phyloP scores from a whole-genome alignment of 129 eudicot species.

The Solidago caesia region DNA sequence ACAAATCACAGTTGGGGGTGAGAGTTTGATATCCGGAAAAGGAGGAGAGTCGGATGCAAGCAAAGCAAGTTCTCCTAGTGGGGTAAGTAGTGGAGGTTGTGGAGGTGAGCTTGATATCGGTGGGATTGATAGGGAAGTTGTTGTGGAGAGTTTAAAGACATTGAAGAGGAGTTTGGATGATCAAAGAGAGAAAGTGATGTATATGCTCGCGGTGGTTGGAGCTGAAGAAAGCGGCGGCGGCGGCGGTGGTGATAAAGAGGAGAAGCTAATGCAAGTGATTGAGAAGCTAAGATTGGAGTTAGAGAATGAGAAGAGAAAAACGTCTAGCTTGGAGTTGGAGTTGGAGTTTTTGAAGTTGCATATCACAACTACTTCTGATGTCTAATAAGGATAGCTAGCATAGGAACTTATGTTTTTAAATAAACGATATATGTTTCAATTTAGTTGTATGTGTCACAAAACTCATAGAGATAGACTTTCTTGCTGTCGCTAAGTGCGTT shows the following conservation, averaged over 20 bases:
- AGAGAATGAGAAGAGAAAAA: slow-evolving; percentile 61
- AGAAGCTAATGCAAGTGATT: slow-evolving; percentile 44
- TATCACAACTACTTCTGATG: slow-evolving; percentile 30
- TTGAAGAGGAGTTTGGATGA: slow-evolving; percentile 67
- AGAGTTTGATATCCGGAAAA: slow-evolving; percentile 22
- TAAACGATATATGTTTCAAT: neutral
- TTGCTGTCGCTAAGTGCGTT: too few relatives aligned
- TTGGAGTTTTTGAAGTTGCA: slow-evolving; percentile 59
- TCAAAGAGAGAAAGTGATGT: slow-evolving; percentile 51
- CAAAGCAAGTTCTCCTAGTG: slow-evolving; percentile 21
- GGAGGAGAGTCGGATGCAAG: slow-evolving; percentile 26
- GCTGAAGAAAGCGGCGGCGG: slow-evolving; percentile 27
- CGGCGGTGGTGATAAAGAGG: slow-evolving; percentile 34
- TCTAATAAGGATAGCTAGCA: neutral
- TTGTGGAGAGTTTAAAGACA: slow-evolving; percentile 44
- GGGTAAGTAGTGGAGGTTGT: neutral
- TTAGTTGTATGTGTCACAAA: neutral
- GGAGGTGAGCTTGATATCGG: slow-evolving; percentile 17
- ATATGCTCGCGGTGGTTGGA: slow-evolving; percentile 39
- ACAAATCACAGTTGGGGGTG: slow-evolving; percentile 36
- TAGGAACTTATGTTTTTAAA: neutral
- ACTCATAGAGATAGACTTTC: too few relatives aligned
- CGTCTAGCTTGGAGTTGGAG: slow-evolving; percentile 49
- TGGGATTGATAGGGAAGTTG: slow-evolving; percentile 33
- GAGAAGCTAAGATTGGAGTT: slow-evolving; percentile 51